These are phyloP conservation scores for Xylaria sp. DNA, from an alignment of 2,329 filamentous ascomycete species.

Conservation along the genomic window DNA sequence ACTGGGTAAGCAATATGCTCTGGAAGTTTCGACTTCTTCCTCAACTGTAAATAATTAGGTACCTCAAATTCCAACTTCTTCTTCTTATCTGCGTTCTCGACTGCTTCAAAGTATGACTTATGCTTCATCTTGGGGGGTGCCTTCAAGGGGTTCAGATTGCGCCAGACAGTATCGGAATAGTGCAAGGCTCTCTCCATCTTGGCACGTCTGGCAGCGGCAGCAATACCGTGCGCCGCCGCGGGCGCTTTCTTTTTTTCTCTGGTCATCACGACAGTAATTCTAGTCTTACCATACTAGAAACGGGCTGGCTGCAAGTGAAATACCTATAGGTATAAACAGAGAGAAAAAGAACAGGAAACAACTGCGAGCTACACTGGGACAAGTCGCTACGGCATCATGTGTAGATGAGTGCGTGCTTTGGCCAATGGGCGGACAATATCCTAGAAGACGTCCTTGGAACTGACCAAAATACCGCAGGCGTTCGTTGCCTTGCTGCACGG, in stretches of 20 bases:
- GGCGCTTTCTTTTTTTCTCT: slow-evolving; percentile 50
- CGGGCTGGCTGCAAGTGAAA: slow-evolving; percentile 37
- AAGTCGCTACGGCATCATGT: slow-evolving; percentile 46
- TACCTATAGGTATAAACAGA: slow-evolving; percentile 40
- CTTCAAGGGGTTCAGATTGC: slow-evolving; percentile 49
- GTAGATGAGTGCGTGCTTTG: slow-evolving; percentile 42
- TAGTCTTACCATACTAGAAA: slow-evolving; percentile 51
- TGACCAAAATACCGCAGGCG: slow-evolving; percentile 37
- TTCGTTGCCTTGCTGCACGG: slow-evolving; percentile 35
- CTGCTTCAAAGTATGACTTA: slow-evolving; percentile 71
- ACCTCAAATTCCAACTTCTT: slow-evolving; percentile 73
- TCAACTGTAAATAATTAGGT: slow-evolving; percentile 43
- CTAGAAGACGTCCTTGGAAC: slow-evolving; percentile 32
- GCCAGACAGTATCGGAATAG: slow-evolving; percentile 46
- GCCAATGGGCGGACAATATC: slow-evolving; percentile 35
- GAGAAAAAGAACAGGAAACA: slow-evolving; percentile 26
- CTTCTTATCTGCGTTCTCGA: slow-evolving; percentile 72
- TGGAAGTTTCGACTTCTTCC: not conserved
- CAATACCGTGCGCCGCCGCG: slow-evolving; percentile 43
- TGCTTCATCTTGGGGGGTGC: slow-evolving; percentile 63
- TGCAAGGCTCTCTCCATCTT: slow-evolving; percentile 48
- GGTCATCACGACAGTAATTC: slow-evolving; percentile 48
- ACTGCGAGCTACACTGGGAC: slow-evolving; percentile 42
- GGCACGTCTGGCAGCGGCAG: slow-evolving; percentile 45
- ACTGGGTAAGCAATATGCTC: slow-evolving; percentile 41